Percentiles rank a stretch among this genome's conserved stretches.
Conservation (phyloP, 1,139 yeast species). For the Chernovozyma sophiae-reginae region DNA sequence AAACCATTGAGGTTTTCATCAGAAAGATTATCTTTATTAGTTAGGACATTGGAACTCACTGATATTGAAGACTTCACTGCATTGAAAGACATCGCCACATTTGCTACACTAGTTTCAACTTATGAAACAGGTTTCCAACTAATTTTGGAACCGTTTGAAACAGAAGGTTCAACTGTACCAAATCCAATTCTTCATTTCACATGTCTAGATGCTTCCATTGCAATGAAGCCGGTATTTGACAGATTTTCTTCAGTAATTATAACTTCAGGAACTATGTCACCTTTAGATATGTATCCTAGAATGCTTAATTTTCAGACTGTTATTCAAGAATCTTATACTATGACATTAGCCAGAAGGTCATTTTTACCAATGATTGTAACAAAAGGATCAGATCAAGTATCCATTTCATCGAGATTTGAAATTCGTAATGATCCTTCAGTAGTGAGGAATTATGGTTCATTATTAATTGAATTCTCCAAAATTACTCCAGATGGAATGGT, state of each 20-base stretch:
- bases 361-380: conserved; percentile 95
- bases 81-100: conserved; percentile 90
- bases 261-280: conserved; percentile 97
- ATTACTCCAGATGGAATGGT: conserved; percentile 98
- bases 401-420: conserved; percentile 92
- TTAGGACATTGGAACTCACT: conserved; percentile 79
- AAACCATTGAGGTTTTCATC: conserved; percentile 91
- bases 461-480: conserved; percentile 86
- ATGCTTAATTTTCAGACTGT: conserved; percentile 95
- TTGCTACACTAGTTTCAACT: conserved; percentile 93
- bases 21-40: conserved; percentile 82
- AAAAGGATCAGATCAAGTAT: conserved; percentile 96
- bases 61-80: conserved; percentile 93
- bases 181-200: conserved; percentile 94
- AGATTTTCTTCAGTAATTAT: conserved; percentile 90
- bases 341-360: conserved; percentile 90
- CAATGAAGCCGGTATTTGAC: conserved; percentile 95
- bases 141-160: conserved; percentile 92
- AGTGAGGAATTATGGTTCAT: conserved; percentile 92
- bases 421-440: conserved; percentile 97
- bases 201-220: conserved; percentile 95
- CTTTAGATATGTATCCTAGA: conserved; percentile 97
- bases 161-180: conserved; percentile 96
- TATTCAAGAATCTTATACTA: conserved; percentile 88
- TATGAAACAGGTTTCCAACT: conserved; percentile 90